phyloP scores from a whole-genome alignment of 208 protist species.

The Leptomonas pyrrhocoris region DNA sequence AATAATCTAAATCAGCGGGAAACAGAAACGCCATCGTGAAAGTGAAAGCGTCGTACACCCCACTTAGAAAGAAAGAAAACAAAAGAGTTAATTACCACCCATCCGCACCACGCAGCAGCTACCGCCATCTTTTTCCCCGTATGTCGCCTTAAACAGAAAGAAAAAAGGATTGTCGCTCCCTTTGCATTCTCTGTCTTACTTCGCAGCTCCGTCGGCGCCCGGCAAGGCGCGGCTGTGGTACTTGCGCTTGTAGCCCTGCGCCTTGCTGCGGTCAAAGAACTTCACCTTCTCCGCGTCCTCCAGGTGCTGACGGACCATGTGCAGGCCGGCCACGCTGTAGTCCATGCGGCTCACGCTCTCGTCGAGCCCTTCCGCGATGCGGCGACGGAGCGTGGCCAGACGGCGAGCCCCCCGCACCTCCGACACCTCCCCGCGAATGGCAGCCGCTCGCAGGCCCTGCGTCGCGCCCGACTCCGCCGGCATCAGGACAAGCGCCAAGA shows the following conservation, averaged over 20 bases:
- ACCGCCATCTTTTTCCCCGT: no score
- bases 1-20: not conserved
- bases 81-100: no score
- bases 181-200: not conserved
- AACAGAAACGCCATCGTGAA: not conserved
- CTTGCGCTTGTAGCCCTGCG: conserved; percentile 83
- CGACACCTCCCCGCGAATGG: conserved; percentile 69
- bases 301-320: conserved; percentile 66
- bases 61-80: no score
- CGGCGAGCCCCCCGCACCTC: conserved; percentile 64
- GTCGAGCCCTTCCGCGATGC: conserved; percentile 72
- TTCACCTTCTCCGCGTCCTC: conserved; percentile 70
- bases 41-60: no score
- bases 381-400: conserved; percentile 54
- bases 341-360: conserved; percentile 65
- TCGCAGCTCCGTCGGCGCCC: not conserved
- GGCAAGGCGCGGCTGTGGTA: conserved; percentile 70
- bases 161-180: no score
- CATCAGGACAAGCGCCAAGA: conserved; percentile 70
- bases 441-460: conserved; percentile 41
- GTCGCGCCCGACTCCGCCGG: conserved; percentile 29
- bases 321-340: conserved; percentile 76
- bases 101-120: no score
- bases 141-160: no score
- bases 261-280: conserved; percentile 85